Base-by-base conservation (phyloP, 163 green algal species). In the Scenedesmus sp. region DNA sequence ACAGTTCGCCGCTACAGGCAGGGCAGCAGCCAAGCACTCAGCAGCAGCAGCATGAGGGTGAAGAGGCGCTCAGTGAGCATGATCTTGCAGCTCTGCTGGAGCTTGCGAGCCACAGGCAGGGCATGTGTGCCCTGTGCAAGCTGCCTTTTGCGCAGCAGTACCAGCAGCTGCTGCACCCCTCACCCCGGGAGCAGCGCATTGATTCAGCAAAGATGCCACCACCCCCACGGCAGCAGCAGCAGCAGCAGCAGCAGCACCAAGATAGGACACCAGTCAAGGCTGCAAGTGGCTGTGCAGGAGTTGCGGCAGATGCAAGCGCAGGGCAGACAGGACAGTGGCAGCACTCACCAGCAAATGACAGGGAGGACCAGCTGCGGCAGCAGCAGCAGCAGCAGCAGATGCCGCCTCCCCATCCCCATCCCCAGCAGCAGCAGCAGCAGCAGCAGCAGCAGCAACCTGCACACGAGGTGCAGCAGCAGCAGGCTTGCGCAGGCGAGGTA, bases 71-170 rank as follows among this genome's bases (percentile, higher is more conserved):
- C 23, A 13, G 6, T 57, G 83, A 54, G 12, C 3, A 20, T 16
- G 57, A 74, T 56, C 6, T n/a, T 23, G 83, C 83, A 55, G 83
- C 83, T 20, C 83, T 88, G 83, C 12, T 88, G n/a, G 83, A 54
- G 12, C 59, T 88, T 3, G 83, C 83, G 0, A 57, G 23, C n/a
- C 23, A 88, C 23, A 54, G 83, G 83, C 56, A 88, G n/a, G 83
- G 83, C 23, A n/a, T 74, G 23, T 88, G 83, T 52, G 56, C n/a
- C 5, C 57, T 88, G 15, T 88, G 83, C 83, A 74, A 55, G 57
- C 83, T 88, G 83, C 54, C 83, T 2, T 88, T 88, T 88, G 83
- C 59, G 4, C 9, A 73, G 56, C 56, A 57, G 46, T 57, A 84
- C 26, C 77, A 84, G 77, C 77, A 84, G 77, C 77, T 60, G 77